Base-by-base conservation (phyloP, 257 asterid species). In the Asclepias syriaca region DNA sequence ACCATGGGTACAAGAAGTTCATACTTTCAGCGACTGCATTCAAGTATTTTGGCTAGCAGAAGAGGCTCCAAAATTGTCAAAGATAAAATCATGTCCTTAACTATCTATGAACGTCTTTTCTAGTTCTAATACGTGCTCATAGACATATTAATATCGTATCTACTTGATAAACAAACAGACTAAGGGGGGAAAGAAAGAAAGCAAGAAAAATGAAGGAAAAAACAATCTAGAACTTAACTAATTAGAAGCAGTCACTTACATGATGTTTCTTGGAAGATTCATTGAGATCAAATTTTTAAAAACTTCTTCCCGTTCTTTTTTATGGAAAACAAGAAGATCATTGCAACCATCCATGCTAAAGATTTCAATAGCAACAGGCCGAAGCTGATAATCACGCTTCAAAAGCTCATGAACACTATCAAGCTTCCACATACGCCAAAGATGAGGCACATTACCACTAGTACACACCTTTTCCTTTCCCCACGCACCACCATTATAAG, bases 291-390 rank as follows among this genome's bases (percentile, higher is more conserved):
- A 79, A 78, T 90, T 88, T 78, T 82, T 92, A 85, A 95, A 95
- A 73, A 95, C 96, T 68, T 92, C 97, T 80, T 92, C 99, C 75
- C 99, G 87, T 87, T 95, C 99, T 75, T 81, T 90, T 79, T 95
- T 95, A 85, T 92, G 99, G 85, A 95, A 92, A 82, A 95, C 99
- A 84, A 95, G 83, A 58, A 95, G 88, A 77, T 95, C 99, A 80
- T 95, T 95, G 91, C 97, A 95, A 81, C 99, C 99, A 81, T 95
- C 99, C 99, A 95, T 95, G 89, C 99, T 95, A 82, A 95, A 95
- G 76, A 95, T 85, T 91, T 95, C 99, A 65, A 92, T 82, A 50
- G 99, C 99, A 79, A 95, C 99, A 0, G 99, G 99, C 50, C 99
- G 96, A 72, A 95, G 97, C 85, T 95, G 99, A 86, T 92, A 95